Conservation (phyloP, 441 rosid genomes). For the Sinapis alba region DNA sequence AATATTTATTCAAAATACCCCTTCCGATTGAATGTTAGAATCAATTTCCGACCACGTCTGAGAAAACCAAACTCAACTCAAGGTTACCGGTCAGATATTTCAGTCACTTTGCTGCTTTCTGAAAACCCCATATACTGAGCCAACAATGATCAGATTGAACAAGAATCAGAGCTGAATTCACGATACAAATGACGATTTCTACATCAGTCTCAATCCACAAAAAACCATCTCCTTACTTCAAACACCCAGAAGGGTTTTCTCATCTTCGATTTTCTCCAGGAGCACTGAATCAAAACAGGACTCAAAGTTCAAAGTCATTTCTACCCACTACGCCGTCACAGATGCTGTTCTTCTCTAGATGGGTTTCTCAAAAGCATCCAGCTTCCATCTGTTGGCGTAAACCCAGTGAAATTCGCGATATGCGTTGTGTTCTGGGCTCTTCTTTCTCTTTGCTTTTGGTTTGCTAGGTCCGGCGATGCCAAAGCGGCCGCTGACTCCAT, state of each 20-base stretch:
- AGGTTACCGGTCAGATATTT: not conserved
- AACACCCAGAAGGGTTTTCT: conserved; percentile 17
- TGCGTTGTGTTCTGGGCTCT: conserved; percentile 74
- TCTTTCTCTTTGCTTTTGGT: conserved; percentile 78
- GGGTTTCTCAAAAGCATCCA: conserved; percentile 41
- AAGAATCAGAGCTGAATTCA: not conserved
- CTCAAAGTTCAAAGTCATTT: conserved; percentile 25
- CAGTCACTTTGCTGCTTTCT: not conserved
- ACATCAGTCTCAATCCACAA: conserved; percentile 43
- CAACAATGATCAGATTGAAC: not conserved
- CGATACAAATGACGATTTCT: conserved; percentile 59
- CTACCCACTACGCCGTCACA: conserved; percentile 17
- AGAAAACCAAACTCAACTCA: not conserved
- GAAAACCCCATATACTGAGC: not conserved
- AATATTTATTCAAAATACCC: not conserved
- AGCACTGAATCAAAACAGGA: not conserved
- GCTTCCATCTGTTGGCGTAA: conserved; percentile 42
- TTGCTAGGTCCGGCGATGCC: conserved; percentile 73
- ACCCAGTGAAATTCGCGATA: conserved; percentile 50
- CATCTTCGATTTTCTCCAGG: conserved; percentile 11
- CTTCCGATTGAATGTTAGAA: not conserved
- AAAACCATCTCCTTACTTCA: conserved; percentile 43
- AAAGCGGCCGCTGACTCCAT: conserved; percentile 75
- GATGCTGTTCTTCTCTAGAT: conserved; percentile 31
- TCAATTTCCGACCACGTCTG: not conserved